A percentile compares a stretch with the other conserved stretches of the same genome.
Evolutionary conservation across 192 early-diverging fungal genomes (phyloP).

Genomic region (Endogone sp.): DNA sequence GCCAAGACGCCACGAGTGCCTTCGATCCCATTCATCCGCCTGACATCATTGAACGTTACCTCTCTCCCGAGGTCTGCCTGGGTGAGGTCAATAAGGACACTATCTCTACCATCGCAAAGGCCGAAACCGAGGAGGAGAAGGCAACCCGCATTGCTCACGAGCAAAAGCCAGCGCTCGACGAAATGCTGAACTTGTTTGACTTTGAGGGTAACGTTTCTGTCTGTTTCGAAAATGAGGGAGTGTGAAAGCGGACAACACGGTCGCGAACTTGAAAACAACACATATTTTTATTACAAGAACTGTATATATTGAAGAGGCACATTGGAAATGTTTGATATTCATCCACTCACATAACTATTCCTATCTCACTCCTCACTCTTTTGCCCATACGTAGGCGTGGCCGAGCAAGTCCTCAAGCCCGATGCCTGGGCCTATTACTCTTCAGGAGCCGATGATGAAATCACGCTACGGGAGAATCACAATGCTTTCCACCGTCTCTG

Average conservation of each 20-base stretch:
- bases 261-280: no score
- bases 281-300: neutral
- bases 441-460: constrained; percentile 77
- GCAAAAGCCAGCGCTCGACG: constrained; percentile 45
- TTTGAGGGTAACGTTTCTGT: constrained; percentile 66
- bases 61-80: constrained; percentile 45
- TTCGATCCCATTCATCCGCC: constrained; percentile 64
- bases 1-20: constrained; percentile 61
- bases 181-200: constrained; percentile 68
- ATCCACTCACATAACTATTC: no score
- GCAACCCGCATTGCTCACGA: constrained; percentile 17
- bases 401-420: constrained; percentile 44
- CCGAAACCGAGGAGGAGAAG: constrained; percentile 36
- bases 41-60: constrained; percentile 54
- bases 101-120: constrained; percentile 13
- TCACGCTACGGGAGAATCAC: constrained; percentile 78
- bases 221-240: no score
- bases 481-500: constrained; percentile 70
- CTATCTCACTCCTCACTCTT: no score
- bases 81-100: constrained; percentile 47
- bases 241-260: no score
- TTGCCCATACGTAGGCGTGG: constrained; percentile 51
- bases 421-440: constrained; percentile 85
- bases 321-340: no score
- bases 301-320: neutral